Percentiles rank a stretch among this genome's conserved stretches.
phyloP scores from a whole-genome alignment of 257 asterid genomes.

The Scutellaria barbata region DNA sequence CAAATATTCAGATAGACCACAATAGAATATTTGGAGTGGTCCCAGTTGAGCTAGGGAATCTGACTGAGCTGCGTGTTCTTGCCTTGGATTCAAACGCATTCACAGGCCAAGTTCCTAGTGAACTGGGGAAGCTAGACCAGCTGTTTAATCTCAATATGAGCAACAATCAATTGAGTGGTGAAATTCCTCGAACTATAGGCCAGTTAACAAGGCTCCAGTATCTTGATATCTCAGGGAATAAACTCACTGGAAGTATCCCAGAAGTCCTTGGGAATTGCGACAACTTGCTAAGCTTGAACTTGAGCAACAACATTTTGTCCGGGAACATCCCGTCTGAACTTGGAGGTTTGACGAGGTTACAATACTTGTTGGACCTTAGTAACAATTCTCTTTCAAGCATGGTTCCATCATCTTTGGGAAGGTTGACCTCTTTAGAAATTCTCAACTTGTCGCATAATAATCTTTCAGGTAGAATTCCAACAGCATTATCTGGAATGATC shows the following conservation, averaged over 20 bases:
- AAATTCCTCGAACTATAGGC: slow-evolving; percentile 59
- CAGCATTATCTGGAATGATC: slow-evolving; percentile 53
- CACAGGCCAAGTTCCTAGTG: slow-evolving; percentile 63
- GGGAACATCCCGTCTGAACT: slow-evolving; percentile 69
- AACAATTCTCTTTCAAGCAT: slow-evolving; percentile 60
- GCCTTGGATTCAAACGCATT: slow-evolving; percentile 62
- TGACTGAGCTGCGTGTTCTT: slow-evolving; percentile 53
- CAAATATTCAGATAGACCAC: slow-evolving; percentile 53
- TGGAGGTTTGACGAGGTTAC: slow-evolving; percentile 58
- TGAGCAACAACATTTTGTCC: slow-evolving; percentile 59
- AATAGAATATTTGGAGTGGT: slow-evolving; percentile 64
- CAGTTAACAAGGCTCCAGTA: slow-evolving; percentile 48
- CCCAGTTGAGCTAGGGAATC: slow-evolving; percentile 72
- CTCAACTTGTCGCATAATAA: slow-evolving; percentile 72
- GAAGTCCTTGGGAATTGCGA: slow-evolving; percentile 49
- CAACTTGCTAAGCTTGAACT: slow-evolving; percentile 50
- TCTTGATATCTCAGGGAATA: slow-evolving; percentile 70
- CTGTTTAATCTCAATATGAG: slow-evolving; percentile 58
- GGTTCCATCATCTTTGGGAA: slow-evolving; percentile 66
- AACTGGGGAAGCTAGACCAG: slow-evolving; percentile 50
- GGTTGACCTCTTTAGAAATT: slow-evolving; percentile 54
- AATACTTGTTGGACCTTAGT: slow-evolving; percentile 65
- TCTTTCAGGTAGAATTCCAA: slow-evolving; percentile 72
- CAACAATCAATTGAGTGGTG: slow-evolving; percentile 65
- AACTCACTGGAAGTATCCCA: slow-evolving; percentile 58